phyloP scores from a whole-genome alignment of 345 rosid genomes.

The Erysimum cheiranthoides region DNA sequence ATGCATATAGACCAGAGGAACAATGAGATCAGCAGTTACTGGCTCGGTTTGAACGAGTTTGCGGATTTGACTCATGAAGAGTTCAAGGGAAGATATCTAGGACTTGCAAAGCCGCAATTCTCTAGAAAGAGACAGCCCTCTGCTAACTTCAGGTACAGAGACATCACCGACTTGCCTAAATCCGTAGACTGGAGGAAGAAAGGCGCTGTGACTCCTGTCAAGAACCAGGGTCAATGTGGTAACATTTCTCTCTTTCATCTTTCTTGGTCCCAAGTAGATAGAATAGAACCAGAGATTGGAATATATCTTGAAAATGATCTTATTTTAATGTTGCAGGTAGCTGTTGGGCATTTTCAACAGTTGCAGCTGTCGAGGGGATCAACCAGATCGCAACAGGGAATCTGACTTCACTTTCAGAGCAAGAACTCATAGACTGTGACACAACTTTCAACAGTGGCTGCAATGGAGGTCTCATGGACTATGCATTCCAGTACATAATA shows the following conservation, averaged over 20 bases:
- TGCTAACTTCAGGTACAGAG: constrained; percentile 53
- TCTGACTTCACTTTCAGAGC: constrained; percentile 72
- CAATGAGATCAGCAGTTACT: constrained; percentile 64
- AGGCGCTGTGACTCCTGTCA: constrained; percentile 76
- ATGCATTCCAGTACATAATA: constrained; percentile 74
- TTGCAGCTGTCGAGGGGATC: constrained; percentile 88
- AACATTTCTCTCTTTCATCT: constrained; percentile 34
- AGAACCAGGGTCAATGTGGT: constrained; percentile 90
- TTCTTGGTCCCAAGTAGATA: constrained; percentile 5
- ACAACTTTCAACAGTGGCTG: constrained; percentile 68
- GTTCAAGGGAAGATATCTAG: constrained; percentile 70
- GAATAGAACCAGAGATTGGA: constrained; percentile 29
- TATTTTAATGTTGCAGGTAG: constrained; percentile 58
- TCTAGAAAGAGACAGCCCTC: constrained; percentile 43
- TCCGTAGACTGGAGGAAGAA: constrained; percentile 88
- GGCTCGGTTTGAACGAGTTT: constrained; percentile 82
- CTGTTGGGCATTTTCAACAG: constrained; percentile 95
- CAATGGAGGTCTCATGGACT: constrained; percentile 93
- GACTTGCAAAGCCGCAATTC: constrained; percentile 48
- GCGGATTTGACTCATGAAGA: constrained; percentile 82
- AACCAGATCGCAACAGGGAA: constrained; percentile 83
- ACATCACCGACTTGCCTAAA: constrained; percentile 55
- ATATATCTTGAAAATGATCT: background rate
- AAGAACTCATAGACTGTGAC: constrained; percentile 90
- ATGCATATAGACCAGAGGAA: constrained; percentile 76